phyloP scores from a whole-genome alignment of 75 land plant genomes.

The Larix kaempferi region DNA sequence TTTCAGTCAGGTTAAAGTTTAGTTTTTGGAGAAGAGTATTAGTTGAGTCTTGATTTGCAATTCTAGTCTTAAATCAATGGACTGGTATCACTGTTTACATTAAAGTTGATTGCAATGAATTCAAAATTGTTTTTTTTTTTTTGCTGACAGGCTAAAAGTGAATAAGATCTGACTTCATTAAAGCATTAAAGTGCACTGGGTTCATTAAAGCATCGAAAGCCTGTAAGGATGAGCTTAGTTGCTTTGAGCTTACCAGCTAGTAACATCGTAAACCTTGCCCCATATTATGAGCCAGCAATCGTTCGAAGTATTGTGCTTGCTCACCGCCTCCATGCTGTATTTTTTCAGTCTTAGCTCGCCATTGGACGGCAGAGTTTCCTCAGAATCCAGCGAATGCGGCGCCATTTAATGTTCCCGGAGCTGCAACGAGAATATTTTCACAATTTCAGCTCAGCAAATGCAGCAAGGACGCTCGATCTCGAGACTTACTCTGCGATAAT shows the following conservation, averaged over 20 bases:
- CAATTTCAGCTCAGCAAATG: not conserved
- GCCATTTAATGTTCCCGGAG: not conserved
- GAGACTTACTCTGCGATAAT: not conserved
- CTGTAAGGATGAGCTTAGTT: not conserved
- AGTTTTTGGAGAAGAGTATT: too few species aligned
- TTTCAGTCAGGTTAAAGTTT: too few species aligned
- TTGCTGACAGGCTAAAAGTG: too few species aligned
- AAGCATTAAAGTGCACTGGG: too few species aligned
- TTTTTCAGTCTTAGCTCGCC: slow-evolving; percentile 10
- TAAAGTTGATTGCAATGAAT: too few species aligned
- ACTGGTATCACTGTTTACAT: too few species aligned
- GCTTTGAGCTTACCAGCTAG: slow-evolving; percentile 7
- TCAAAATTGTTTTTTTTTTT: too few species aligned
- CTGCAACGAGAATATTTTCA: not conserved
- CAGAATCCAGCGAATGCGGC: not conserved
- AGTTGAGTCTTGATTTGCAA: too few species aligned
- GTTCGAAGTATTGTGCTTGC: slow-evolving; percentile 33
- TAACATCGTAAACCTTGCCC: slow-evolving; percentile 45
- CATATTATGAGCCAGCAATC: slow-evolving; percentile 68
- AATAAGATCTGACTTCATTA: too few species aligned
- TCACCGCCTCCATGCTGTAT: slow-evolving; percentile 39
- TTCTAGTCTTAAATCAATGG: too few species aligned
- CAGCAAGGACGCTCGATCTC: not conserved
- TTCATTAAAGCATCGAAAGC: not conserved
- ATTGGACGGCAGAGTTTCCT: not conserved